Percentiles rank a stretch among this genome's conserved stretches.
Conservation (phyloP, 176 grass and related monocot genomes). For the Triticum turgidum region DNA sequence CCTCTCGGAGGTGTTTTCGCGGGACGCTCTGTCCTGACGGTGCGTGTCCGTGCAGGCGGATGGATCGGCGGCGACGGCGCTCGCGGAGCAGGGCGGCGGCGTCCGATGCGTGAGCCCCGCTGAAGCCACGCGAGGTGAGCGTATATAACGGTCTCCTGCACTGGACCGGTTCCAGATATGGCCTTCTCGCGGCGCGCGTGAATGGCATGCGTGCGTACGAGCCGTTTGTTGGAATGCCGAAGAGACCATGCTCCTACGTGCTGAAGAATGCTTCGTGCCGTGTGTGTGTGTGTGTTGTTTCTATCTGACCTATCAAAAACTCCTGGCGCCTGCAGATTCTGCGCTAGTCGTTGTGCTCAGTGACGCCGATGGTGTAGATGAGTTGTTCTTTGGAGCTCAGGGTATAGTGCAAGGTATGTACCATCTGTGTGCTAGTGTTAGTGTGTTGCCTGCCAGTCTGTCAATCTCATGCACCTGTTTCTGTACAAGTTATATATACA, state of each 20-base stretch:
- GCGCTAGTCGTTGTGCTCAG: slow-evolving; percentile 49
- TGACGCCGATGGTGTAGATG: slow-evolving; percentile 39
- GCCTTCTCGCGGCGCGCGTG: background rate
- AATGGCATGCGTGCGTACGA: background rate
- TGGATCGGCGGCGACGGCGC: slow-evolving; percentile 18
- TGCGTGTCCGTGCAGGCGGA: slow-evolving; percentile 30
- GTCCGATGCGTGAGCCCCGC: slow-evolving; percentile 47
- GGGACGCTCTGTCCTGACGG: background rate
- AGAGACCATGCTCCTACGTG: background rate
- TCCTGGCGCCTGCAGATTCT: slow-evolving; percentile 44
- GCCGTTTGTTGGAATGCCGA: slow-evolving; percentile 29
- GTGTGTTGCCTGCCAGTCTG: background rate
- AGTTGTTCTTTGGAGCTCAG: slow-evolving; percentile 53
- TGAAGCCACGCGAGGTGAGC: slow-evolving; percentile 52
- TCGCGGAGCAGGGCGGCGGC: slow-evolving; percentile 30
- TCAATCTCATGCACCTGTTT: background rate
- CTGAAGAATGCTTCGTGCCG: background rate
- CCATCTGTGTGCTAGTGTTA: background rate
- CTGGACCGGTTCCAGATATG: background rate
- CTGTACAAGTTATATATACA: background rate
- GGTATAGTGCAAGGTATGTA: slow-evolving; percentile 45
- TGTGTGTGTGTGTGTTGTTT: background rate
- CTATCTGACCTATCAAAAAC: slow-evolving; percentile 19
- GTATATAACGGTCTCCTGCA: background rate
- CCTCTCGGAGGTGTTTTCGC: background rate